phyloP scores from a whole-genome alignment of 352 stramenopile genomes.

The Phytopythium aichiense region DNA sequence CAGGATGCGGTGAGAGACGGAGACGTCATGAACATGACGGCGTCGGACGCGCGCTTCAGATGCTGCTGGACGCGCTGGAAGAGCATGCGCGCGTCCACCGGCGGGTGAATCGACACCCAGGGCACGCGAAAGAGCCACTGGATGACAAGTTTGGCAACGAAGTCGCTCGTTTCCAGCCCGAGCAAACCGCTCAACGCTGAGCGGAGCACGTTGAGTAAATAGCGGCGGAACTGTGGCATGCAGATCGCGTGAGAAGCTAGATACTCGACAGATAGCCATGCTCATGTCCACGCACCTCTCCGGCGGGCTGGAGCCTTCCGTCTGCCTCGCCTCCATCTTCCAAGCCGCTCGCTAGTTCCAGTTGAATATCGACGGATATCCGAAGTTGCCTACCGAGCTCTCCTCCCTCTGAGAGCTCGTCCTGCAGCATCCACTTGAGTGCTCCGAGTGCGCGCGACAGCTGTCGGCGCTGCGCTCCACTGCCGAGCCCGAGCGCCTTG shows the following conservation, averaged over 20 bases:
- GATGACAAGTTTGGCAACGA: constrained; percentile 37
- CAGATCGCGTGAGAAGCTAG: neutral
- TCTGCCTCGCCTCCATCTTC: neutral
- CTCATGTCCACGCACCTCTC: neutral
- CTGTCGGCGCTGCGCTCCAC: constrained; percentile 8
- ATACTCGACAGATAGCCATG: neutral
- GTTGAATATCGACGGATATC: neutral
- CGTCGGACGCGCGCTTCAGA: constrained; percentile 24
- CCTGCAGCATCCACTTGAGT: constrained; percentile 29
- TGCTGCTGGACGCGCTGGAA: constrained; percentile 28
- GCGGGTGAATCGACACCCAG: neutral
- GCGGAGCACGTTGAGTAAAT: constrained; percentile 22
- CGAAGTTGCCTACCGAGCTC: neutral
- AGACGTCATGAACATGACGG: constrained; percentile 34
- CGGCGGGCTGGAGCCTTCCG: neutral
- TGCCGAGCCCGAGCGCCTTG: neutral
- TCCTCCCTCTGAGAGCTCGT: constrained; percentile 9
- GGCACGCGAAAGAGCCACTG: constrained; percentile 43
- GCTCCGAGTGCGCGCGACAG: constrained; percentile 31
- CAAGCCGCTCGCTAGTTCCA: neutral
- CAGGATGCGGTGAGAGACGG: constrained; percentile 27
- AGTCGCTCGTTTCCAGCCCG: constrained; percentile 16
- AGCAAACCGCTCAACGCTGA: constrained; percentile 38
- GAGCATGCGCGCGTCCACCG: constrained; percentile 10
- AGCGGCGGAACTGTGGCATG: constrained; percentile 22